These are phyloP conservation scores for Sanguinoderma infundibulare DNA, from an alignment of 1,284 basidiomycete genomes.

Conservation along the genomic window DNA sequence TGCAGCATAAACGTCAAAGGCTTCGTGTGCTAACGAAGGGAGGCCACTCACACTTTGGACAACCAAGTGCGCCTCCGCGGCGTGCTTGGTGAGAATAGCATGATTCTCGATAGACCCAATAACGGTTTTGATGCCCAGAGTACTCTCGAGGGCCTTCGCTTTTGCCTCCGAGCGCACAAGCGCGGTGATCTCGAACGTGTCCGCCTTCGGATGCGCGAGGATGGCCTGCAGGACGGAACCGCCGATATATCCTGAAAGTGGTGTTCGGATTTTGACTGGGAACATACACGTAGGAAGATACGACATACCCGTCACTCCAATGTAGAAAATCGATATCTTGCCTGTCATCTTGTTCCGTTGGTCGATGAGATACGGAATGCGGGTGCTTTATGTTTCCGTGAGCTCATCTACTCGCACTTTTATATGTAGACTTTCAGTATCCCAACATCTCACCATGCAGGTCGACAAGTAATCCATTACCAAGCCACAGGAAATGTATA, in stretches of 20 bases:
- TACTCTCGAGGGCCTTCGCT: slow-evolving; percentile 24
- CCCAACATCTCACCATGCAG: too few species aligned
- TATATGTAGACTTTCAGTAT: too few species aligned
- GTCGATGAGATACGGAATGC: too few species aligned
- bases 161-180: slow-evolving; percentile 26
- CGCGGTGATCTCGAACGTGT: slow-evolving; percentile 22
- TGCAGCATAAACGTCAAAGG: not conserved
- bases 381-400: too few species aligned
- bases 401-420: too few species aligned
- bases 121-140: slow-evolving; percentile 28
- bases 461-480: too few species aligned
- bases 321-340: not conserved
- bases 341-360: not conserved
- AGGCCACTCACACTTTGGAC: slow-evolving; percentile 21
- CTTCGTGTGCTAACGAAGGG: not conserved
- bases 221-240: slow-evolving; percentile 23
- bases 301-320: not conserved
- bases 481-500: too few species aligned
- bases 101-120: slow-evolving; percentile 25
- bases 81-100: slow-evolving; percentile 20
- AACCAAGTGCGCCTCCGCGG: slow-evolving; percentile 27
- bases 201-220: slow-evolving; percentile 13
- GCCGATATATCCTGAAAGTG: slow-evolving; percentile 27
- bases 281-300: not conserved
- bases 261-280: not conserved